These are phyloP conservation scores for Malus hybrid DNA, from an alignment of 331 rosid species.

Conservation along the genomic window DNA sequence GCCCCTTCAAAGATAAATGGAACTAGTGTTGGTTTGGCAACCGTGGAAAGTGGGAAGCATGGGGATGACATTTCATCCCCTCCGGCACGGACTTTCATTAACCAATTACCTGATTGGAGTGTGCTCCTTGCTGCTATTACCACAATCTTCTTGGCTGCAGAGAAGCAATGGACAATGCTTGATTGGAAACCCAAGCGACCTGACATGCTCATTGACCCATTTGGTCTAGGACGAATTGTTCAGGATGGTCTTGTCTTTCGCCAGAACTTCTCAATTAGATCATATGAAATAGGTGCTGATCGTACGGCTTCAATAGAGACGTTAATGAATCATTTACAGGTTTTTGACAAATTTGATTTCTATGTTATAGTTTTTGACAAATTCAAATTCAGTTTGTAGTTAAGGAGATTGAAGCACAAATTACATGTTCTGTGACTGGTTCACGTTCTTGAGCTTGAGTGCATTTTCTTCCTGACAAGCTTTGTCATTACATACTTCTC, in stretches of 20 bases:
- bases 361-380: not conserved
- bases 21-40: conserved; percentile 36
- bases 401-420: not conserved
- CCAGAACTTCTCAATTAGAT: conserved; percentile 89
- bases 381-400: not conserved
- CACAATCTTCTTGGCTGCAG: conserved; percentile 90
- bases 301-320: conserved; percentile 96
- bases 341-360: conserved; percentile 5
- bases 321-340: conserved; percentile 95
- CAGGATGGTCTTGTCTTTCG: conserved; percentile 93
- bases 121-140: conserved; percentile 99
- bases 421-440: not conserved
- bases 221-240: conserved; percentile 85
- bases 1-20: conserved; percentile 84
- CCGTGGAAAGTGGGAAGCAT: conserved; percentile 41
- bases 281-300: conserved; percentile 98
- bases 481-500: conserved; percentile 2
- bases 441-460: not conserved
- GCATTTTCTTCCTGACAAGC: not conserved
- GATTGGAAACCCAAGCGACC: conserved; percentile 96
- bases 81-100: conserved; percentile 79
- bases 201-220: conserved; percentile 77
- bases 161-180: conserved; percentile 99
- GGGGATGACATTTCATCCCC: conserved; percentile 52
- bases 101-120: conserved; percentile 98